These are phyloP conservation scores for Begonia masoniana DNA, from an alignment of 306 rosid genomes.

Conservation along the genomic window DNA sequence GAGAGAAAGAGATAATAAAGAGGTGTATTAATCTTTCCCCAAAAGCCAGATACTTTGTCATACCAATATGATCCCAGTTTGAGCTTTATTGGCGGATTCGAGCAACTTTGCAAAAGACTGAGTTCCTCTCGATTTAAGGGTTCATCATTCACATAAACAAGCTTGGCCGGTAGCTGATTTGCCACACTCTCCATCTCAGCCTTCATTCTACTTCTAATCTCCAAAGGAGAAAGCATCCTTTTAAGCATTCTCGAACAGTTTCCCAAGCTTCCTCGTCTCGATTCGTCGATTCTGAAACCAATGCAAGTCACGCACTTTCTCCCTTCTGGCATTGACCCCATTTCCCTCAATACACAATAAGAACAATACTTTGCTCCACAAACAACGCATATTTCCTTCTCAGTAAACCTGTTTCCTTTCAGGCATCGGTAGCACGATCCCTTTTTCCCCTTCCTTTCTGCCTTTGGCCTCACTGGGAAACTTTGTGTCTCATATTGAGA, in stretches of 20 bases:
- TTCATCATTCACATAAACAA: conserved; percentile 35
- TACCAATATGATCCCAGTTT: conserved; percentile 71
- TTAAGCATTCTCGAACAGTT: conserved; percentile 45
- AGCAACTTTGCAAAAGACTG: conserved; percentile 22
- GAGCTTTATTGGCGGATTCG: conserved; percentile 49
- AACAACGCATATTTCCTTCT: conserved; percentile 61
- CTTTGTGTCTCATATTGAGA: conserved; percentile 19
- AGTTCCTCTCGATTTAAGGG: conserved; percentile 39
- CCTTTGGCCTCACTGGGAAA: conserved; percentile 22
- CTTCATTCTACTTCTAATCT: conserved; percentile 28
- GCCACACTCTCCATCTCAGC: conserved; percentile 32
- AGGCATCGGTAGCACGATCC: conserved; percentile 57
- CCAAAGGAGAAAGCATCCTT: conserved; percentile 25
- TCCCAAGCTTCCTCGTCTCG: conserved; percentile 32
- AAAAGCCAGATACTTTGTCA: conserved; percentile 61
- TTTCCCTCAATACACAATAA: conserved; percentile 47
- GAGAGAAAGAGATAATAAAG: conserved; percentile 5
- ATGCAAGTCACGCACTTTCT: conserved; percentile 67
- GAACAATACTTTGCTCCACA: conserved; percentile 62
- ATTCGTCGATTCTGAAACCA: conserved; percentile 42
- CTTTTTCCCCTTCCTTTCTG: conserved; percentile 41
- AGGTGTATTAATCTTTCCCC: conserved; percentile 60
- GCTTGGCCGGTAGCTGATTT: conserved; percentile 43
- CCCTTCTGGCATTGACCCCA: conserved; percentile 90
- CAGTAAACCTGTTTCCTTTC: conserved; percentile 39